Conservation (phyloP, 371 early-diverging fungal species). For the Lichtheimia corymbifera region DNA sequence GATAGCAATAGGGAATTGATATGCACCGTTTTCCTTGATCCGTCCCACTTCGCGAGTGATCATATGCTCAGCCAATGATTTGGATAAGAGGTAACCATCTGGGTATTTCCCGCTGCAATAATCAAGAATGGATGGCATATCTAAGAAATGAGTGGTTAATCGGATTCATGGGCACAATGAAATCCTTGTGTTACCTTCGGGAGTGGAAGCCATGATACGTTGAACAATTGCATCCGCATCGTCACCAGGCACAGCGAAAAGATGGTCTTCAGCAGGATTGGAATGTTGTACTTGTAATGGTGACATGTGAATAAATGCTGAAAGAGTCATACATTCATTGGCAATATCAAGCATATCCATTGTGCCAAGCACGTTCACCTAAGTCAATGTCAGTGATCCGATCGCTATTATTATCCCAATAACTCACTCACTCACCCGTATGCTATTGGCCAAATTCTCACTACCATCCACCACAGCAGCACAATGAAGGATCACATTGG, state of each 20-base stretch:
- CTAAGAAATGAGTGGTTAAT: constrained; percentile 1
- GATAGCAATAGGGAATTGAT: constrained; percentile 51
- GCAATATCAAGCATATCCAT: constrained; percentile 53
- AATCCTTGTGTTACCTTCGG: constrained; percentile 16
- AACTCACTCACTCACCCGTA: constrained; percentile 54
- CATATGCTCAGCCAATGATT: constrained; percentile 59
- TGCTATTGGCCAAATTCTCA: constrained; percentile 24
- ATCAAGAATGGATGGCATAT: constrained; percentile 15
- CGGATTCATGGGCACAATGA: neutral
- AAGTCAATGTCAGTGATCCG: neutral
- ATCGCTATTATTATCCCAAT: neutral
- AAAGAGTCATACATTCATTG: constrained; percentile 45
- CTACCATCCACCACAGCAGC: constrained; percentile 60
- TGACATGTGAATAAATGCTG: constrained; percentile 55
- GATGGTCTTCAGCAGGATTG: constrained; percentile 34
- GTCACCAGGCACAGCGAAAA: constrained; percentile 49
- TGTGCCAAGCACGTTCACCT: constrained; percentile 60
- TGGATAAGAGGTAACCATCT: constrained; percentile 57
- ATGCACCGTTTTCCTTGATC: constrained; percentile 24
- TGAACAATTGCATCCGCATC: constrained; percentile 40
- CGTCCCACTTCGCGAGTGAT: constrained; percentile 43
- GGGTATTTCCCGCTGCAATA: constrained; percentile 34
- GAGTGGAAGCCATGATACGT: constrained; percentile 15
- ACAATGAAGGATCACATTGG: constrained; percentile 56
- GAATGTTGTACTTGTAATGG: constrained; percentile 41